Conservation (phyloP, 2,329 filamentous ascomycete species). For the Scytalidium lignicola region DNA sequence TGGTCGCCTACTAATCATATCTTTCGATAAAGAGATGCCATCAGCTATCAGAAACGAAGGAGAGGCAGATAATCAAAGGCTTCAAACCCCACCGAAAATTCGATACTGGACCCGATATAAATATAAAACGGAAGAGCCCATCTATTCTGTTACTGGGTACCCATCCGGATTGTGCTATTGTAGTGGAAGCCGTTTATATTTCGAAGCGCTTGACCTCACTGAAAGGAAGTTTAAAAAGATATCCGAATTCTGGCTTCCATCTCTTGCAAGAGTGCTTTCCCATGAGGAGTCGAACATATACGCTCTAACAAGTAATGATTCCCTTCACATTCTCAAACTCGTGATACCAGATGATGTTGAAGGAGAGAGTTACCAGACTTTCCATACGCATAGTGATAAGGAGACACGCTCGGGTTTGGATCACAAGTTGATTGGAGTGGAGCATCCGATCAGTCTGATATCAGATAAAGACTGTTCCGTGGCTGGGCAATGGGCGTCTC, state of each 20-base stretch:
- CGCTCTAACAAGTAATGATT: slow-evolving; percentile 49
- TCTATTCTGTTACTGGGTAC: slow-evolving; percentile 52
- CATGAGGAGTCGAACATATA: slow-evolving; percentile 43
- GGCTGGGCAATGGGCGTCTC: slow-evolving; percentile 24
- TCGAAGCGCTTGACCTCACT: slow-evolving; percentile 46
- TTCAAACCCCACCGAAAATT: slow-evolving; percentile 27
- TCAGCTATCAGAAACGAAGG: slow-evolving; percentile 8
- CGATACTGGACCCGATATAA: slow-evolving; percentile 51
- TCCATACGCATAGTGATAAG: slow-evolving; percentile 25
- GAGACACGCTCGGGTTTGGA: slow-evolving; percentile 25
- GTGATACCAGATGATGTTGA: slow-evolving; percentile 13
- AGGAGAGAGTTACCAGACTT: slow-evolving; percentile 14
- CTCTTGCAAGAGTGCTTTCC: slow-evolving; percentile 44
- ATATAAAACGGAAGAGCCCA: slow-evolving; percentile 39
- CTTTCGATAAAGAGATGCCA: slow-evolving; percentile 34
- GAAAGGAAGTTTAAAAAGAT: slow-evolving; percentile 46
- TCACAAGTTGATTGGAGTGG: slow-evolving; percentile 11
- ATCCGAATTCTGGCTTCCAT: slow-evolving; percentile 45
- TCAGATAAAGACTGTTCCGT: slow-evolving; percentile 27
- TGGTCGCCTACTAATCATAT: slow-evolving; percentile 52
- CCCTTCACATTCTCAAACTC: slow-evolving; percentile 48
- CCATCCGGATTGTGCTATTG: slow-evolving; percentile 53
- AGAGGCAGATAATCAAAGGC: background rate
- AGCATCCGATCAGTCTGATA: slow-evolving; percentile 21
- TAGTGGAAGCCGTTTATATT: slow-evolving; percentile 47